Percentiles rank a stretch among this genome's conserved stretches.
These are phyloP conservation scores for Microdochium bolleyi DNA, from an alignment of 2,329 filamentous ascomycete genomes.

Conservation along the genomic window DNA sequence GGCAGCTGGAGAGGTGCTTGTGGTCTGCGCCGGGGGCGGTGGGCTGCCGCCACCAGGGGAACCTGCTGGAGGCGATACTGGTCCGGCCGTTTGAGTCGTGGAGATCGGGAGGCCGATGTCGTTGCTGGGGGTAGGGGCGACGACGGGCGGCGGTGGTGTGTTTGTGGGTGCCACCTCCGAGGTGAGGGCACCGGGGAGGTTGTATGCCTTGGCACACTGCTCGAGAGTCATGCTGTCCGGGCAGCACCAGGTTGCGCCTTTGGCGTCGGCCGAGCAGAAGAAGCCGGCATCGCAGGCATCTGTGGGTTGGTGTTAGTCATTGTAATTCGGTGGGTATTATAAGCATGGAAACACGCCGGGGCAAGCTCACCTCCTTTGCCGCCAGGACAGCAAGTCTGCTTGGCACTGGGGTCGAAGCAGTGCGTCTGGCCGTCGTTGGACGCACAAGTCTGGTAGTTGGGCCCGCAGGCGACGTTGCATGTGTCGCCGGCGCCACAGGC, in stretches of 20 bases:
- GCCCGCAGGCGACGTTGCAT: constrained; percentile 24
- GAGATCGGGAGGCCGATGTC: constrained; percentile 2
- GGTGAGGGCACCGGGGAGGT: constrained; percentile 38
- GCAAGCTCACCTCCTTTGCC: constrained; percentile 45
- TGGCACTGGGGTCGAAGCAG: constrained; percentile 46
- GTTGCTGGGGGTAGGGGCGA: not conserved
- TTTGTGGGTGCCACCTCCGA: constrained; percentile 26
- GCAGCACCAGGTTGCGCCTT: constrained; percentile 51
- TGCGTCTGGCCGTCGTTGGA: constrained; percentile 38
- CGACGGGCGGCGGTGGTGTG: constrained; percentile 7
- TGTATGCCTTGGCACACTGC: constrained; percentile 44
- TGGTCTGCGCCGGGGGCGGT: not conserved
- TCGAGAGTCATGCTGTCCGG: constrained; percentile 44
- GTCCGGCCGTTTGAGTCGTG: not conserved
- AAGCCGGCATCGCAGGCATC: constrained; percentile 54
- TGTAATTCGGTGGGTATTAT: constrained; percentile 4
- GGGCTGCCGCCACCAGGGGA: too few relatives aligned
- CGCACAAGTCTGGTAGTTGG: constrained; percentile 19
- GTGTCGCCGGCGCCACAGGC: constrained; percentile 17
- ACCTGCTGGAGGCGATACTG: not conserved
- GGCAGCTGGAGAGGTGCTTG: constrained; percentile 3
- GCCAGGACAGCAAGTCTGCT: constrained; percentile 50
- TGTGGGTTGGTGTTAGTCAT: constrained; percentile 14
- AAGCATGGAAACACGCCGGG: not conserved
- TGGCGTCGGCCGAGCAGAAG: constrained; percentile 51